Conservation (phyloP, 208 protist genomes). For the Acanthamoeba sp. region DNA sequence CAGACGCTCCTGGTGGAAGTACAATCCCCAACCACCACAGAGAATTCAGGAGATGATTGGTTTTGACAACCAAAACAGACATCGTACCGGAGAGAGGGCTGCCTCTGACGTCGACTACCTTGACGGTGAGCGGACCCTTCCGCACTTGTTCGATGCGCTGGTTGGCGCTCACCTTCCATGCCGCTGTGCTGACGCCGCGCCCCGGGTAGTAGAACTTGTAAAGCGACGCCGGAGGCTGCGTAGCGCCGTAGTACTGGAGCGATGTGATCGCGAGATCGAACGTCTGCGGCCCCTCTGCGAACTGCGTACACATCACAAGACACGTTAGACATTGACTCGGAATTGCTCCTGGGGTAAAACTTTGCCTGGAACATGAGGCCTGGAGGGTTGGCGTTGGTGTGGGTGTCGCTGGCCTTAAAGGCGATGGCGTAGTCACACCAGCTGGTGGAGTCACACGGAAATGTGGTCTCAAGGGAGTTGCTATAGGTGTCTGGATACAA, state of each 20-base stretch:
- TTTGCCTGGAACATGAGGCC: neutral
- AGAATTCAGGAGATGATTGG: too few species aligned
- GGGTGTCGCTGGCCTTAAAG: neutral
- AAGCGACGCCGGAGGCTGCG: neutral
- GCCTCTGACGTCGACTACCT: slow-evolving; percentile 20
- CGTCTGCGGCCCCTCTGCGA: neutral
- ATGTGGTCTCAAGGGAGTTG: neutral
- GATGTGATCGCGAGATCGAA: slow-evolving; percentile 25
- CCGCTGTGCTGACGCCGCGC: neutral
- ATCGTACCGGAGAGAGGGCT: neutral
- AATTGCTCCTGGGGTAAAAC: neutral
- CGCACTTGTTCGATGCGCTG: neutral
- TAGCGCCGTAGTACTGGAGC: slow-evolving; percentile 18
- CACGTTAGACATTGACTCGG: too few species aligned
- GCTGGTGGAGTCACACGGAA: slow-evolving; percentile 9
- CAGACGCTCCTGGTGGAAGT: neutral
- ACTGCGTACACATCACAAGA: too few species aligned
- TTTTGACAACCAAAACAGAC: too few species aligned
- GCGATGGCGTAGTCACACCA: slow-evolving; percentile 13
- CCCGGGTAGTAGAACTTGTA: slow-evolving; percentile 22
- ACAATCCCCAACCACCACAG: too few species aligned
- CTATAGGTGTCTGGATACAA: neutral
- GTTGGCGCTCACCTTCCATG: neutral
- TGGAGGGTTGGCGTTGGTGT: neutral
- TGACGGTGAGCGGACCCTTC: neutral